phyloP scores from a whole-genome alignment of 208 protist genomes.

The Herpetomonas samuelpessoai region DNA sequence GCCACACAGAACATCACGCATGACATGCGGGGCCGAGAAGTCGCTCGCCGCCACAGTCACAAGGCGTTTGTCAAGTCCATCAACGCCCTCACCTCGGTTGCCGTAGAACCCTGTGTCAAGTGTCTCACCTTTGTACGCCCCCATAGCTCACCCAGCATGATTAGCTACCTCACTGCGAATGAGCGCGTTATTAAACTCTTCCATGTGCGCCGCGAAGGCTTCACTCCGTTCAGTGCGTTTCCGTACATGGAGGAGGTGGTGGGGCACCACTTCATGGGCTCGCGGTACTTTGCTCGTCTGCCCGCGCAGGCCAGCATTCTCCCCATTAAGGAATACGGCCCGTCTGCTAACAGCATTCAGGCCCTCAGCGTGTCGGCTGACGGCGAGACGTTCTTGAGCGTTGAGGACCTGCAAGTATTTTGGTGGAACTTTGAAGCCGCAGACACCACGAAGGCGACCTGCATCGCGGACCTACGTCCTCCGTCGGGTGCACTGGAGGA shows the following conservation, averaged over 20 bases:
- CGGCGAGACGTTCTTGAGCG: slow-evolving; percentile 79
- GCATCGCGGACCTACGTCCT: slow-evolving; percentile 70
- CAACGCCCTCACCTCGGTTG: slow-evolving; percentile 80
- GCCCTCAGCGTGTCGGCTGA: slow-evolving; percentile 72
- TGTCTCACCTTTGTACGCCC: slow-evolving; percentile 59
- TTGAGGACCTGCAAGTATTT: slow-evolving; percentile 87
- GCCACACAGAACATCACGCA: slow-evolving; percentile 38
- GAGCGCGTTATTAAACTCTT: slow-evolving; percentile 87
- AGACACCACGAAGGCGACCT: slow-evolving; percentile 63
- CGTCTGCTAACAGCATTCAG: slow-evolving; percentile 65
- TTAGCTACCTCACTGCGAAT: slow-evolving; percentile 86
- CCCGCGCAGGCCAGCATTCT: slow-evolving; percentile 53
- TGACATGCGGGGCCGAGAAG: slow-evolving; percentile 59
- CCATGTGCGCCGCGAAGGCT: slow-evolving; percentile 76
- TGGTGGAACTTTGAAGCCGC: slow-evolving; percentile 83
- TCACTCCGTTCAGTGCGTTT: slow-evolving; percentile 73
- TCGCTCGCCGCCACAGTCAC: slow-evolving; percentile 74
- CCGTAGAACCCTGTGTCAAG: slow-evolving; percentile 73
- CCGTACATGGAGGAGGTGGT: slow-evolving; percentile 62
- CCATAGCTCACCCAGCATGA: slow-evolving; percentile 69
- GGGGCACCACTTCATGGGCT: slow-evolving; percentile 35
- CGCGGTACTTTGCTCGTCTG: slow-evolving; percentile 68
- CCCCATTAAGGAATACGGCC: slow-evolving; percentile 79
- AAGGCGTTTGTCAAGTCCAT: slow-evolving; percentile 81
- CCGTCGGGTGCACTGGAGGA: slow-evolving; percentile 68